Evolutionary conservation across 2,329 filamentous ascomycete species (phyloP).

Genomic region (Neurospora crassa): DNA sequence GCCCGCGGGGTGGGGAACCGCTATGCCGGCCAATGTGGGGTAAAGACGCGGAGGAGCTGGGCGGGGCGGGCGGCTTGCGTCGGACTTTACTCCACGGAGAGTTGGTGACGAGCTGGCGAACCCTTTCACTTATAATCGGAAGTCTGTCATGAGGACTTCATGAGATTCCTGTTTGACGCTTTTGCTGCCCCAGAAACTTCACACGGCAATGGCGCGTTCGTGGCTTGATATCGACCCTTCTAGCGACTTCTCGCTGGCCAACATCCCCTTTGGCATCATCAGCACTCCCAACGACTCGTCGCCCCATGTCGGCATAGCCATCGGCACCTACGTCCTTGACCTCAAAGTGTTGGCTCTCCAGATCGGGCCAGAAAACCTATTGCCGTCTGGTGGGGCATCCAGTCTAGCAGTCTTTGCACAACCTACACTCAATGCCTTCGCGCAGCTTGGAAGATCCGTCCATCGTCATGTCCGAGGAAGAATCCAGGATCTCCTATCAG

Average conservation of each 20-base stretch:
- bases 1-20: neutral
- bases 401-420: constrained; percentile 17
- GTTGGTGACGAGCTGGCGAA: neutral
- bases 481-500: constrained; percentile 57
- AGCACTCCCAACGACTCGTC: constrained; percentile 36
- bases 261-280: constrained; percentile 71
- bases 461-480: constrained; percentile 60
- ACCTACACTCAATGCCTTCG: constrained; percentile 47
- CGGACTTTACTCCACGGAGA: constrained; percentile 4
- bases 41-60: neutral
- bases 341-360: constrained; percentile 50
- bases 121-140: neutral
- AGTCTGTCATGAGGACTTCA: neutral
- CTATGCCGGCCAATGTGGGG: neutral
- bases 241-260: constrained; percentile 63
- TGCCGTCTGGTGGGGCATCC: constrained; percentile 11
- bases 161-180: neutral
- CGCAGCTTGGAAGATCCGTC: constrained; percentile 56
- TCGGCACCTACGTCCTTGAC: constrained; percentile 59
- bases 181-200: neutral
- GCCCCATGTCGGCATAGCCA: constrained; percentile 51
- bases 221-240: constrained; percentile 27
- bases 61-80: constrained; percentile 5
- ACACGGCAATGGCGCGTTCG: constrained; percentile 11
- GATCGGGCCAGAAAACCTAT: constrained; percentile 42